These are phyloP conservation scores for Rhododendron williamsianum DNA, from an alignment of 148 eudicot species.

Conservation along the genomic window DNA sequence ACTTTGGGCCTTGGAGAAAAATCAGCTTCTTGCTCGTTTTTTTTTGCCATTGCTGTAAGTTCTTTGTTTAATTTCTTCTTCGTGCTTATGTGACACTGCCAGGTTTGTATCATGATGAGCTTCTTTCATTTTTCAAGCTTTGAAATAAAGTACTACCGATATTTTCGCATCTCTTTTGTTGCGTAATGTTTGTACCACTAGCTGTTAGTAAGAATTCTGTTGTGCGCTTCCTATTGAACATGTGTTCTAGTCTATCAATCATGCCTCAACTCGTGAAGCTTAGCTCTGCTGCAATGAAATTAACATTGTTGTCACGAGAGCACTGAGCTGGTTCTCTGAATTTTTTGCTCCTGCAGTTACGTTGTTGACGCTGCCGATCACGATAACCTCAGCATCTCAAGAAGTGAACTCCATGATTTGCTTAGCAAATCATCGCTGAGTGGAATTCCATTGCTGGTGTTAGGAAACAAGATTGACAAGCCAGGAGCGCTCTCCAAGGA, in stretches of 20 bases:
- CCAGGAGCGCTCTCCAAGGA: constrained; percentile 69
- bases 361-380: constrained; percentile 98
- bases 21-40: not conserved
- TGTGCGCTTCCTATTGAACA: not conserved
- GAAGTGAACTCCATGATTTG: constrained; percentile 89
- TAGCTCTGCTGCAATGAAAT: not conserved
- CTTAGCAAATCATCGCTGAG: constrained; percentile 72
- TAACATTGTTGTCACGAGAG: not conserved
- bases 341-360: constrained; percentile 50
- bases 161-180: not conserved
- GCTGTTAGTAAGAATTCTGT: not conserved
- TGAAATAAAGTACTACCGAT: not conserved
- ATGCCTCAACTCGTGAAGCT: not conserved
- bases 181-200: not conserved
- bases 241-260: not conserved
- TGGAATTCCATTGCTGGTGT: constrained; percentile 90
- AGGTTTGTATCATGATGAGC: constrained; percentile 5
- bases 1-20: not conserved
- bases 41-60: not conserved
- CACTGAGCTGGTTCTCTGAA: not conserved
- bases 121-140: not conserved
- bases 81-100: not conserved
- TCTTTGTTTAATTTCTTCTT: not conserved
- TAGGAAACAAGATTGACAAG: constrained; percentile 95
- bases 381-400: constrained; percentile 81